phyloP scores from a whole-genome alignment of 345 rosid species.

The Syzygium grande region DNA sequence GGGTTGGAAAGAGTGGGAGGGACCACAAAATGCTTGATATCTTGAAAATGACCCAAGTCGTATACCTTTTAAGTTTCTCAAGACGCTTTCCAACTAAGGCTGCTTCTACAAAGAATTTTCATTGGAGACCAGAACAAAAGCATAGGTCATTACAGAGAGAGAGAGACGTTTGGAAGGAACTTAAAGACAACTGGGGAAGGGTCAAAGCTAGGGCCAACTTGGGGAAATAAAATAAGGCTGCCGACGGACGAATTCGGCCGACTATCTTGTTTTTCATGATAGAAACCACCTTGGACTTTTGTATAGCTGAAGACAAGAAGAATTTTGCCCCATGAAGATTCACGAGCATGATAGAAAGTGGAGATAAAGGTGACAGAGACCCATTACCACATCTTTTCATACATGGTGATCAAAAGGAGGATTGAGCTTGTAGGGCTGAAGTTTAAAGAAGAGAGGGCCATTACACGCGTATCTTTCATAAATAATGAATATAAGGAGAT shows the following conservation, averaged over 20 bases:
- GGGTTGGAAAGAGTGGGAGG: background rate
- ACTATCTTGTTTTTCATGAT: constrained; percentile 4
- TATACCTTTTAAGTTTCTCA: background rate
- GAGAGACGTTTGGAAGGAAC: background rate
- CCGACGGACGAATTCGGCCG: background rate
- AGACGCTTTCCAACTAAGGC: background rate
- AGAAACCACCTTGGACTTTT: constrained; percentile 20
- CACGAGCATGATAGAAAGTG: constrained; percentile 14
- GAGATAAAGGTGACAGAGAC: constrained; percentile 13
- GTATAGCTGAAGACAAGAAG: constrained; percentile 17
- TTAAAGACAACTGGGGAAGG: background rate
- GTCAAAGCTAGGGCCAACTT: background rate
- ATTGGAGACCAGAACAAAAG: background rate
- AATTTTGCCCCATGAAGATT: constrained; percentile 14
- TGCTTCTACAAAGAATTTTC: background rate
- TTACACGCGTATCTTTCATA: background rate
- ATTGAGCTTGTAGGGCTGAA: background rate
- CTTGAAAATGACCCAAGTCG: background rate
- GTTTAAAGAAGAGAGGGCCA: background rate
- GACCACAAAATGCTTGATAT: background rate
- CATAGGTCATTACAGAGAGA: background rate
- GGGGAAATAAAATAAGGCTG: background rate
- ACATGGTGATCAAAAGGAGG: background rate
- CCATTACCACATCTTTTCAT: constrained; percentile 1
- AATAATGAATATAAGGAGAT: background rate